A percentile compares a stretch with the other conserved stretches of the same genome.
These are phyloP conservation scores for Aphanomyces astaci DNA, from an alignment of 352 stramenopile genomes.

Conservation along the genomic window DNA sequence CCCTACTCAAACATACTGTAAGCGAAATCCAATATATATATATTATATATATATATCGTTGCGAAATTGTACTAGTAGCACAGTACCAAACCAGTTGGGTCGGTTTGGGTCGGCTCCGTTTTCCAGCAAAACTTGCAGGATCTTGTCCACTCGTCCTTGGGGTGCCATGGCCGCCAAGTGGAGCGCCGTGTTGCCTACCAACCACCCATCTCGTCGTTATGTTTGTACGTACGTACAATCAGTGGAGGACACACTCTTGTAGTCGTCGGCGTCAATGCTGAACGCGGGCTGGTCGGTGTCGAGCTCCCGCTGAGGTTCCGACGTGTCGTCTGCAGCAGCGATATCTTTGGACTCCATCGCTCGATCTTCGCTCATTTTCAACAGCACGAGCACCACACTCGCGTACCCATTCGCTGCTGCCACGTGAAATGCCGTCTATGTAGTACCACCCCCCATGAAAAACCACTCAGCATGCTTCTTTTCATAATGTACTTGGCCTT, in stretches of 20 bases:
- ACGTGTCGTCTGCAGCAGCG: neutral
- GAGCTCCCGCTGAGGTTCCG: constrained; percentile 20
- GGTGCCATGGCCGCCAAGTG: constrained; percentile 80
- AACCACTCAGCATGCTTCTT: too few species aligned
- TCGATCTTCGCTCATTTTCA: constrained; percentile 51
- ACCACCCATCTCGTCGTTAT: neutral
- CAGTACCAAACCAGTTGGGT: constrained; percentile 65
- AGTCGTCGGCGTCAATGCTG: constrained; percentile 71
- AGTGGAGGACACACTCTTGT: constrained; percentile 34
- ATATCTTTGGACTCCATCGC: constrained; percentile 10
- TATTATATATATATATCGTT: neutral
- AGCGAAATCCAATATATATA: neutral
- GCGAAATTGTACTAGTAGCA: neutral
- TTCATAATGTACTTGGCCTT: constrained; percentile 53
- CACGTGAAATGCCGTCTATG: constrained; percentile 59
- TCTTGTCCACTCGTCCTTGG: constrained; percentile 69
- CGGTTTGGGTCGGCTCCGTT: constrained; percentile 69
- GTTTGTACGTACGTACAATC: neutral
- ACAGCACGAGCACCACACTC: constrained; percentile 54
- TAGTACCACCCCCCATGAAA: neutral
- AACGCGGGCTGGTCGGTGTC: constrained; percentile 29
- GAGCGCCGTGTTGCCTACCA: constrained; percentile 59
- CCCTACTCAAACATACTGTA: constrained; percentile 15
- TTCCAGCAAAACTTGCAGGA: constrained; percentile 70
- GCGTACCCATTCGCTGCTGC: constrained; percentile 73